These are phyloP conservation scores for Immersiporthe knoxdaviesiana DNA, from an alignment of 2,329 filamentous ascomycete species.

Conservation along the genomic window DNA sequence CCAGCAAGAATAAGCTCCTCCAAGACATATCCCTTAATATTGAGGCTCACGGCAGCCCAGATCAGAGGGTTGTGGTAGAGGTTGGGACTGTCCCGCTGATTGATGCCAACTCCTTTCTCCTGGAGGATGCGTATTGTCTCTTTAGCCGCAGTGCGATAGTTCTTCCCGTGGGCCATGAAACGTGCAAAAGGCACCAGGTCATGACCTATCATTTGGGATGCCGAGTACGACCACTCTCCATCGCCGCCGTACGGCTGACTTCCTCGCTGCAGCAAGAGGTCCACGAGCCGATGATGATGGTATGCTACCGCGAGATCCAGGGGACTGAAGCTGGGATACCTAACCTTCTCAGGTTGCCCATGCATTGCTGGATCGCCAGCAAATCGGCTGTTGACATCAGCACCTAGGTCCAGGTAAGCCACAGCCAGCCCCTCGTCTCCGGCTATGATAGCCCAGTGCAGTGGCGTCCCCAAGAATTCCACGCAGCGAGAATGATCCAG, in stretches of 20 bases:
- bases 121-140: background rate
- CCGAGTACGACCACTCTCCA: background rate
- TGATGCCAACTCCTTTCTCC: background rate
- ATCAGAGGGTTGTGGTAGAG: background rate
- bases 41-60: background rate
- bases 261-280: background rate
- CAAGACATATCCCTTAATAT: background rate
- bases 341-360: background rate
- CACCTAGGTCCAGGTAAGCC: background rate
- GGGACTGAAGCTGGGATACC: background rate
- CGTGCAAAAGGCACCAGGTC: conserved; percentile 3
- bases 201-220: background rate
- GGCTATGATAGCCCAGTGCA: background rate
- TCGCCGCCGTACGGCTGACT: background rate
- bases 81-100: background rate
- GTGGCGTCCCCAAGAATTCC: background rate
- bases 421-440: background rate
- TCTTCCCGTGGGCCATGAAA: background rate
- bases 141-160: background rate
- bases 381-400: background rate
- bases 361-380: background rate
- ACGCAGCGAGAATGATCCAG: conserved; percentile 2
- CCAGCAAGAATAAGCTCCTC: background rate
- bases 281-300: background rate
- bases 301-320: conserved; percentile 6